A percentile compares a stretch with the other conserved stretches of the same genome.
Evolutionary conservation across 352 stramenopile genomes (phyloP).

Genomic region (Phytophthora syringae): DNA sequence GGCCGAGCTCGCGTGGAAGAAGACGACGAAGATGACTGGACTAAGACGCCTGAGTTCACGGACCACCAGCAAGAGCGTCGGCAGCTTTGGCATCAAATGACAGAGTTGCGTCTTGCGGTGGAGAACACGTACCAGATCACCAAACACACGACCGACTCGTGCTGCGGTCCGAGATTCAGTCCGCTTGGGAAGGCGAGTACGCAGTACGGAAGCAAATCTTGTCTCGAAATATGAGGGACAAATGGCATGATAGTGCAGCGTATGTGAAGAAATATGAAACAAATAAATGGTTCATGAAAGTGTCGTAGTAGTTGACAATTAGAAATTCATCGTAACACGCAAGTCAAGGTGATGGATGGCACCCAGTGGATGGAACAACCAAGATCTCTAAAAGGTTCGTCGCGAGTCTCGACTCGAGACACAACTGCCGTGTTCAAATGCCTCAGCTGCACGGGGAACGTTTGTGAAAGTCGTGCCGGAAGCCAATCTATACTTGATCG

Average conservation of each 20-base stretch:
- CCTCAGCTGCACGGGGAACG: slow-evolving; percentile 19
- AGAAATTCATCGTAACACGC: no score
- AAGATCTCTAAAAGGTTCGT: no score
- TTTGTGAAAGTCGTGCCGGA: slow-evolving; percentile 5
- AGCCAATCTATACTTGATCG: slow-evolving; percentile 26
- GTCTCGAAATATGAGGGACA: neutral
- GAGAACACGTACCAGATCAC: slow-evolving; percentile 55
- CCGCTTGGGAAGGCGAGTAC: slow-evolving; percentile 13
- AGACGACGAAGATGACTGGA: slow-evolving; percentile 39
- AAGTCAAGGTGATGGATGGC: no score
- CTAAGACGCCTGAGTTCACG: slow-evolving; percentile 38
- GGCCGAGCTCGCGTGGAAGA: slow-evolving; percentile 34
- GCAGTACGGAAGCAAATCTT: neutral
- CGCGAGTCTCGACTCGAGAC: no score
- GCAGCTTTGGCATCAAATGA: slow-evolving; percentile 50
- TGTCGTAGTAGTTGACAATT: no score
- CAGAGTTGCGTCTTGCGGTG: slow-evolving; percentile 46
- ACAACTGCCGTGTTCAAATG: neutral
- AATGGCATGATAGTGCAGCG: neutral
- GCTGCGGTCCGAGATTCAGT: slow-evolving; percentile 29
- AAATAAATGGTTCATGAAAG: neutral
- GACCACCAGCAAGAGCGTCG: slow-evolving; percentile 34
- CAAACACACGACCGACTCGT: slow-evolving; percentile 47
- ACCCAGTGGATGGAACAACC: no score
- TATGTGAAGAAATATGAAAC: neutral